Evolutionary conservation across 2,329 filamentous ascomycete species (phyloP), one percentile per base, ranked within the genome.

Genomic region (Graphilbum sp.): DNA sequence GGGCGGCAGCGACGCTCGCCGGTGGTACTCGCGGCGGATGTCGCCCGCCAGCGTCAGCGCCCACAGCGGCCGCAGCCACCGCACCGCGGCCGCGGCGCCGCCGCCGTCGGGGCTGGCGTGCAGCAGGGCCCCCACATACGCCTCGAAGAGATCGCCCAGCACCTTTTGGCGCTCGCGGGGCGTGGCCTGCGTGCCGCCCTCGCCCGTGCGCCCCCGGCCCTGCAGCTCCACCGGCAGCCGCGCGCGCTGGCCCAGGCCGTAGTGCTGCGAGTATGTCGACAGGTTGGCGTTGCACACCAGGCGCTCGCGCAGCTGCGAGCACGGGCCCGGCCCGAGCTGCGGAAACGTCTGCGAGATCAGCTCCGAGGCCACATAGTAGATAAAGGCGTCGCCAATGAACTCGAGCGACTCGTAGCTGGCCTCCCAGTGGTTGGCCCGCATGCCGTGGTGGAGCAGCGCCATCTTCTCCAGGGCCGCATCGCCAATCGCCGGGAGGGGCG

Each of bases 71-170:
- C 72, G 77, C 34, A 95, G 59, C 85, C 86, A 96, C 13, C 65
- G 54, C 37, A 78, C 67, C 2, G 70, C 76, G 2, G 63, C 65
- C 8, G 55, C 45, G 34, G 79, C 68, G 1, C 87, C 86, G 3
- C 60, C 56, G 0, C 87, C 86, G 3, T 60, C 56, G 0, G 73
- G 65, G 48, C 85, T 71, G 1, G 78, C 75, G 2, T 84, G 60
- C 25, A 93, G 69, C 6, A 87, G 59, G 3, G 80, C 87, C 9
- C 81, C 87, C 15, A 93, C 72, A 48, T 92, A 95, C 0, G 88
- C 81, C 54, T 96, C 88, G 49, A 95, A 92, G 16, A 95, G 68
- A 52, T 96, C 88, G 9, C 79, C 87, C 40, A 81, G 66, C 10
- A 85, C 74, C 55, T 95, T 95, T 13, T 62, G 68, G 42, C 70